Conservation (phyloP, 1,284 basidiomycete genomes). For the Cronartium quercuum region DNA sequence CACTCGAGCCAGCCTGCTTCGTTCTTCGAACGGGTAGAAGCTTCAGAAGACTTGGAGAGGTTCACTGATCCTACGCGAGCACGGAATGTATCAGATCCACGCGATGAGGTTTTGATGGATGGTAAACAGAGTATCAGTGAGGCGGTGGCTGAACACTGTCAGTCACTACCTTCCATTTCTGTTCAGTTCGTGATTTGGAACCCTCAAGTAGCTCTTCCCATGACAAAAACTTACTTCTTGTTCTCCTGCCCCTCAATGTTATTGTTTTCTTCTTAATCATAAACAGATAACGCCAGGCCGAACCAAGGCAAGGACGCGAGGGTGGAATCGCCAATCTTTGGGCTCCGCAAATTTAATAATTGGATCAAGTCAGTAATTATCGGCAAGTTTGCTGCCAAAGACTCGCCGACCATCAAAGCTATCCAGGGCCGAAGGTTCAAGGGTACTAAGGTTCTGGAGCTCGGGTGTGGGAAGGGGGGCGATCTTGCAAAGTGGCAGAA, state of each 20-base stretch:
- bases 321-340: constrained; percentile 87
- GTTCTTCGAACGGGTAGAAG: background rate
- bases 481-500: constrained; percentile 94
- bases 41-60: background rate
- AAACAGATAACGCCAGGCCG: constrained; percentile 77
- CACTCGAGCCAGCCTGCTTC: background rate
- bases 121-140: constrained; percentile 7
- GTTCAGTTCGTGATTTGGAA: no score
- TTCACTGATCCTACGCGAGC: background rate
- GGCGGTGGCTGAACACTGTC: constrained; percentile 32
- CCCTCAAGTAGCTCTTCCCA: no score
- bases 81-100: background rate
- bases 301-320: constrained; percentile 81
- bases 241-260: background rate
- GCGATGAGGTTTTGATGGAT: background rate
- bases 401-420: constrained; percentile 40
- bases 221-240: no score
- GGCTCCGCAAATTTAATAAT: constrained; percentile 96
- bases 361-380: constrained; percentile 97
- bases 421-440: constrained; percentile 39
- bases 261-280: background rate
- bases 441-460: constrained; percentile 74
- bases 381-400: constrained; percentile 61
- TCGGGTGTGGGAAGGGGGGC: constrained; percentile 97
- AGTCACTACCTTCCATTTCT: background rate